Percentiles rank a stretch among this genome's conserved stretches.
Evolutionary conservation across 176 grass and related monocot species (phyloP).

Genomic region (Microstegium vimineum): DNA sequence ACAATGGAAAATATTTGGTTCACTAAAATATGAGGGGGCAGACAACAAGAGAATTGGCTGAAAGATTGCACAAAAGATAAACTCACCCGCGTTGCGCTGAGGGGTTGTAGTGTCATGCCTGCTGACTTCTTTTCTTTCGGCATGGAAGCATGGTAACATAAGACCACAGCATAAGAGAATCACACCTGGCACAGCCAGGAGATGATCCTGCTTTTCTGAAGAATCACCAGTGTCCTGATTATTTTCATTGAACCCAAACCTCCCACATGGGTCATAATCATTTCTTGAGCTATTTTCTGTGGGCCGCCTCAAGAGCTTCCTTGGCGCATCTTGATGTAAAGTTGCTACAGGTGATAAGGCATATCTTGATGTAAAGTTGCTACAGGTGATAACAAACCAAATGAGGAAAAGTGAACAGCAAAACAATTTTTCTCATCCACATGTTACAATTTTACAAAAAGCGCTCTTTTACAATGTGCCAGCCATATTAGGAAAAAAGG

Average conservation of each 20-base stretch:
- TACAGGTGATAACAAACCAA: slow-evolving; percentile 25
- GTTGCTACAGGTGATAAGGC: slow-evolving; percentile 29
- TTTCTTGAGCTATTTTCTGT: slow-evolving; percentile 30
- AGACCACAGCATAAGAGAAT: slow-evolving; percentile 81
- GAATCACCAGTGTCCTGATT: slow-evolving; percentile 38
- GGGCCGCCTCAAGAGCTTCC: slow-evolving; percentile 59
- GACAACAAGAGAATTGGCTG: neutral
- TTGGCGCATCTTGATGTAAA: slow-evolving; percentile 39
- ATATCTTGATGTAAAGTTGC: slow-evolving; percentile 40
- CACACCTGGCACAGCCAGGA: slow-evolving; percentile 73
- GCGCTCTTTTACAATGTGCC: neutral
- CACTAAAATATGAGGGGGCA: neutral
- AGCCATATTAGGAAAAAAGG: neutral
- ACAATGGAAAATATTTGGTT: neutral
- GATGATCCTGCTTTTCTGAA: slow-evolving; percentile 52
- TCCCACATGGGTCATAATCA: slow-evolving; percentile 46
- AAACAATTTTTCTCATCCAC: slow-evolving; percentile 1
- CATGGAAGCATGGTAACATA: slow-evolving; percentile 84
- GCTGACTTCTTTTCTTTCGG: slow-evolving; percentile 59
- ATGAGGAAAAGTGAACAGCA: neutral
- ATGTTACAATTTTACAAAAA: slow-evolving; percentile 7
- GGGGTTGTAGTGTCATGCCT: slow-evolving; percentile 40
- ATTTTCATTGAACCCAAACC: slow-evolving; percentile 29
- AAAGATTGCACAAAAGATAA: neutral
- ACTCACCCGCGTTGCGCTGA: slow-evolving; percentile 58